Evolutionary conservation across 2,329 filamentous ascomycete species (phyloP).

Genomic region (Aspergillus chevalieri): DNA sequence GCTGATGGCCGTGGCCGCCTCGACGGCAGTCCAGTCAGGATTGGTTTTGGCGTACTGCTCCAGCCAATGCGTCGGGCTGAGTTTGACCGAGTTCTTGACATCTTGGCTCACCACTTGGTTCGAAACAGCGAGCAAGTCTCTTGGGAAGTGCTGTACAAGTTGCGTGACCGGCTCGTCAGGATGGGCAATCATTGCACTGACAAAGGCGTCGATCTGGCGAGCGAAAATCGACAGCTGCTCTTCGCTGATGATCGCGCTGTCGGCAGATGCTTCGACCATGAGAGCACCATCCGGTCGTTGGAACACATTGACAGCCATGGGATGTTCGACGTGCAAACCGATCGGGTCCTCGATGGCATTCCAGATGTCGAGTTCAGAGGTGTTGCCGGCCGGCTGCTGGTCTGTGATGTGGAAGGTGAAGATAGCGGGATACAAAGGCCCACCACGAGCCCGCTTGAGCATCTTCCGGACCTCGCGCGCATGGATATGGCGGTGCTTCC

Average conservation of each 20-base stretch:
- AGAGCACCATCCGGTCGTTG: slow-evolving; percentile 15
- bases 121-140: slow-evolving; percentile 18
- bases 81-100: slow-evolving; percentile 12
- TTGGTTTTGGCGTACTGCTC: slow-evolving; percentile 19
- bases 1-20: slow-evolving; percentile 19
- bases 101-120: slow-evolving; percentile 11
- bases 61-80: slow-evolving; percentile 24
- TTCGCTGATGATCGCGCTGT: slow-evolving; percentile 18
- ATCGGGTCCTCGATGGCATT: slow-evolving; percentile 24
- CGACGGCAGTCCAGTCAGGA: slow-evolving; percentile 25
- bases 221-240: slow-evolving; percentile 25
- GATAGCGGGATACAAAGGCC: slow-evolving; percentile 27
- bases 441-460: slow-evolving; percentile 18
- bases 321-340: slow-evolving; percentile 35
- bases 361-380: slow-evolving; percentile 16
- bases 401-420: slow-evolving; percentile 26
- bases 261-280: slow-evolving; percentile 19
- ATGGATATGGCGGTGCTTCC: slow-evolving; percentile 23
- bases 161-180: slow-evolving; percentile 20
- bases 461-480: slow-evolving; percentile 24
- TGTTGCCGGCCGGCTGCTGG: slow-evolving; percentile 1
- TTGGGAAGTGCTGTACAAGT: slow-evolving; percentile 19
- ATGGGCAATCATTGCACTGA: slow-evolving; percentile 20
- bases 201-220: slow-evolving; percentile 24
- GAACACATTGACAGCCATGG: slow-evolving; percentile 36